Evolutionary conservation across 1,284 basidiomycete genomes (phyloP), one percentile per base, ranked within the genome.

Genomic region (Naganishia sp.): DNA sequence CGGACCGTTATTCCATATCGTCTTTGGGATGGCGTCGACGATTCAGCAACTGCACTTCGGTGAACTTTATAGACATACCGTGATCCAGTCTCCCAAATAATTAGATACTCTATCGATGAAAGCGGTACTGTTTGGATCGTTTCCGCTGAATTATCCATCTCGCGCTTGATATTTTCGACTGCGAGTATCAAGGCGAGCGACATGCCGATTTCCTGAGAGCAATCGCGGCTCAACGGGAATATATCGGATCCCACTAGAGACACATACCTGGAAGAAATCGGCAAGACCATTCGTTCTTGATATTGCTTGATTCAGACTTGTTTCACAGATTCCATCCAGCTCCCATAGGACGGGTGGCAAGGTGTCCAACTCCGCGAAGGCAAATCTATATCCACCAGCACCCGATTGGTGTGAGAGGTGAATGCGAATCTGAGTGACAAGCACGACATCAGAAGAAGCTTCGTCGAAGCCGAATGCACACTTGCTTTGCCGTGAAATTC

Each of bases 171-270:
- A 23, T 60, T 45, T 10, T 50, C 57, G 15, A 60, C 57, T 11
- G 57, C 57, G 23, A 60, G 57, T 16, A 60, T 60, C 46, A 60
- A 39, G 6, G 57, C 57, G 33, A 60, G 57, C 16, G 57, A 60
- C 57, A 60, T 60, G 57, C 57, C 49, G 45, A 60, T 49, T 49
- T 60, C 45, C 57, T 60, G 33, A 15, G 25, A 16, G 7, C 44
- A 16, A 33, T 21, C 31, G 13, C 6, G 28, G 28, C 31, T 42
- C 33, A 46, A 6, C n/a, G 25, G 28, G 28, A 28, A 28, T 60
- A 18, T 31, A n/a, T 23, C n/a, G 21, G 13, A 10, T 3, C 21
- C 4, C 48, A 23, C 48, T n/a, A 25, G 48, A 23, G 21, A 21
- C 10, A 31, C 46, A 15, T 25, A 60, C 57, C 57, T 60, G 57